phyloP scores from a whole-genome alignment of 2,329 filamentous ascomycete genomes.

The Cryphonectria naterciae region DNA sequence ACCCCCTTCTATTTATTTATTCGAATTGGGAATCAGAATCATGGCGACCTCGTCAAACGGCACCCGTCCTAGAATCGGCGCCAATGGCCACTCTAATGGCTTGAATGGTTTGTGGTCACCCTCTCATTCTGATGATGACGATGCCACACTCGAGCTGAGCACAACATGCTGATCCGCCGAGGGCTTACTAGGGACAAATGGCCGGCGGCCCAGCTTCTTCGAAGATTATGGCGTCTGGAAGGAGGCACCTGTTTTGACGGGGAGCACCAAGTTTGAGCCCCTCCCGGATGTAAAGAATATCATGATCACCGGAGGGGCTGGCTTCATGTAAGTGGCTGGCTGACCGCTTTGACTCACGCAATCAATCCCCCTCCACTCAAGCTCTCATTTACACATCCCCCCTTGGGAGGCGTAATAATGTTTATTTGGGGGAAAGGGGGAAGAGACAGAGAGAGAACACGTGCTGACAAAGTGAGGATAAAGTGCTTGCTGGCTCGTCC shows the following conservation, averaged over 20 bases:
- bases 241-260: constrained; percentile 70
- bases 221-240: constrained; percentile 70
- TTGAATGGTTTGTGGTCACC: constrained; percentile 8
- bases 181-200: constrained; percentile 30
- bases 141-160: background rate
- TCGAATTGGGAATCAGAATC: background rate
- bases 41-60: constrained; percentile 21
- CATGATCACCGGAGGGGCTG: constrained; percentile 81
- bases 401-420: background rate
- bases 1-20: background rate
- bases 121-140: background rate
- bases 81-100: constrained; percentile 18
- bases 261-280: constrained; percentile 72
- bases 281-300: constrained; percentile 75
- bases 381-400: too few relatives aligned
- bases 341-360: constrained; percentile 3
- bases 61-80: constrained; percentile 12
- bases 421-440: background rate
- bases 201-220: constrained; percentile 48
- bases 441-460: background rate
- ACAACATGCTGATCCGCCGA: background rate
- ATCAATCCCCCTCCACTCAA: too few relatives aligned
- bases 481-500: constrained; percentile 82
- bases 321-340: constrained; percentile 74
- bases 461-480: constrained; percentile 31